Evolutionary conservation across 2,329 filamentous ascomycete species (phyloP), one percentile per base, ranked within the genome.

Genomic region (Colletotrichum tanaceti): DNA sequence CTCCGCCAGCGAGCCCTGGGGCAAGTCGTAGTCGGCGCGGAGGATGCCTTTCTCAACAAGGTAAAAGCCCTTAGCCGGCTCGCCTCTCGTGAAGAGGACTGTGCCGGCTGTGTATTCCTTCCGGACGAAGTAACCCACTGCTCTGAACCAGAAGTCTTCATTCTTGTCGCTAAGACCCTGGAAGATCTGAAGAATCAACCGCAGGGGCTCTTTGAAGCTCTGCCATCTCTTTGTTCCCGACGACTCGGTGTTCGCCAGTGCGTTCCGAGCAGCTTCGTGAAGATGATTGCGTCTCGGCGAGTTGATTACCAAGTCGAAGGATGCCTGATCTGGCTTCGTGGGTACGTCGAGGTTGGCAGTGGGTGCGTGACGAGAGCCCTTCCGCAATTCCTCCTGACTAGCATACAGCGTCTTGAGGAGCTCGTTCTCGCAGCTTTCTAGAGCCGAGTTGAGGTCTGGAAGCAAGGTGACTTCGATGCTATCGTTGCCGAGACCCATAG

Each of bases 371-470:
- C 82, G 80, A 75, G 80, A 79, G 77, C 79, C 78, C 75, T 80
- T 82, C 79, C 65, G 73, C 11, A 88, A 80, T 11, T 87, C 86
- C 70, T 93, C 90, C 73, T 90, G 91, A 71, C 86, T 89, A 44
- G 86, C 86, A 75, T 95, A 95, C 44, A 94, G 88, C 0, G 91
- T 91, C 75, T 92, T 94, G 50, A 99, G 86, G 6, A 98, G 87
- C 74, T 97, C 93, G 73, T 99, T 99, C 77, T 99, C 96, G 79
- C 95, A 98, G 72, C 90, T 93, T 77, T 99, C 96, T 1, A 99
- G 85, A 0, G 95, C 95, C 6, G 93, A 94, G 77, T 99, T 99
- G 61, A 99, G 87, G 71, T 97, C 91, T 49, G 94, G 91, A 73
- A 98, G 93, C 63, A 98, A 89, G 68, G 90, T 87, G 6, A 97